Base-by-base conservation (phyloP, 2,329 filamentous ascomycete genomes). In the Davidsoniella eucalypti region DNA sequence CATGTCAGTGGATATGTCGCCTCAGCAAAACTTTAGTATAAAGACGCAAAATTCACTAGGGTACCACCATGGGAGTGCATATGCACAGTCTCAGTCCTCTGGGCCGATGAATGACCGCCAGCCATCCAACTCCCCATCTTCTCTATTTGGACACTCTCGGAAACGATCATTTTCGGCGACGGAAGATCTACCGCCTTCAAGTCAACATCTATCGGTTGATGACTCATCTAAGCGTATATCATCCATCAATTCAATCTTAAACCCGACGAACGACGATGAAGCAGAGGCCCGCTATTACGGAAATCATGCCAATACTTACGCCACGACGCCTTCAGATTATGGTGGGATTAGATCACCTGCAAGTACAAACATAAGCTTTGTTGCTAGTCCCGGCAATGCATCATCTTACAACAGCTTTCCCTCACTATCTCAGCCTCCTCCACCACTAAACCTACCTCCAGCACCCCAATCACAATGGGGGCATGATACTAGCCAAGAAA, bases 181-280 rank as follows among this genome's bases (percentile, higher is more conserved):
- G 0, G 76, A 80, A 50, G 70, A 69, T 17, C 75, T 78, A 37
- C 58, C 60, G 29, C 66, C 69, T 37, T 57, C 59, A n/a, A 64
- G 65, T 2, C 51, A 52, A 21, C 44, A 48, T 43, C 18, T 52
- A 10, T 16, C 44, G 21, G 36, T 36, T 12, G 41, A 68, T 21
- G 70, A 76, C 23, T 65, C 64, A 37, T 64, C 75, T 40, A 73
- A 82, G 60, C 76, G 83, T 12, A 65, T 87, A 3, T 84, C 80
- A 16, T 85, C 82, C 2, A 87, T 87, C 54, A 84, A 80, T 56
- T 84, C 82, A 4, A 81, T 87, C 42, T 65, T 88, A 10, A 87
- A 87, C 55, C 78, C 78, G 2, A 58, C 64, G 14, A 58, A 50
- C 18, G 52, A 52, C 25, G 49, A 50, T 5, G 46, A 38, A 25